Percentiles rank a stretch among this genome's conserved stretches.
phyloP scores from a whole-genome alignment of 2,329 filamentous ascomycete genomes.

The Phoma sp. region DNA sequence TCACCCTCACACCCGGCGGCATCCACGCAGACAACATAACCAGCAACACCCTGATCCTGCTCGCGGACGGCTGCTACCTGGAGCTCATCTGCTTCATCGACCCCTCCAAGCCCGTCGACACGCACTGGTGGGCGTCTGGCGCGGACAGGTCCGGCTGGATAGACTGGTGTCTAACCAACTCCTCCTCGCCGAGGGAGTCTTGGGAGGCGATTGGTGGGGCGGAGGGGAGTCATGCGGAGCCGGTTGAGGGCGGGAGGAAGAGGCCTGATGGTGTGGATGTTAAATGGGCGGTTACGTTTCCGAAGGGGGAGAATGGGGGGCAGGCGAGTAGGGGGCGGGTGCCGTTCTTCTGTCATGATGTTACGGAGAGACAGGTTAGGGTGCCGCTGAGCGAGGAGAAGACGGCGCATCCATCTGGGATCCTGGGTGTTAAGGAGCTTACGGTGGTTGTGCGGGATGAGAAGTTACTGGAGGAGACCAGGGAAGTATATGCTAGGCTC shows the following conservation, averaged over 20 bases:
- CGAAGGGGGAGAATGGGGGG: slow-evolving; percentile 48
- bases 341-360: slow-evolving; percentile 68
- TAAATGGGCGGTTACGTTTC: slow-evolving; percentile 65
- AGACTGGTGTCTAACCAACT: slow-evolving; percentile 60
- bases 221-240: slow-evolving; percentile 55
- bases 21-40: slow-evolving; percentile 65
- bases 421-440: slow-evolving; percentile 51
- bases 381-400: slow-evolving; percentile 56
- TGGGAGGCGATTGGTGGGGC: slow-evolving; percentile 16
- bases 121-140: slow-evolving; percentile 63
- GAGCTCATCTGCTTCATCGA: slow-evolving; percentile 70
- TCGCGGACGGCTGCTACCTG: slow-evolving; percentile 69
- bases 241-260: slow-evolving; percentile 60
- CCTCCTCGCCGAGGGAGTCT: neutral
- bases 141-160: slow-evolving; percentile 62
- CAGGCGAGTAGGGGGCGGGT: slow-evolving; percentile 54
- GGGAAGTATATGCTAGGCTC: slow-evolving; percentile 18
- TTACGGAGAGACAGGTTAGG: slow-evolving; percentile 62
- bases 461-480: slow-evolving; percentile 21
- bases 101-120: slow-evolving; percentile 48
- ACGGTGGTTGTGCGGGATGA: slow-evolving; percentile 33
- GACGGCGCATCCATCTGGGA: slow-evolving; percentile 59
- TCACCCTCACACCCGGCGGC: slow-evolving; percentile 67
- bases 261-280: slow-evolving; percentile 63
- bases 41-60: slow-evolving; percentile 68